Evolutionary conservation across 257 asterid genomes (phyloP).

Genomic region (Forsythia suspensa): DNA sequence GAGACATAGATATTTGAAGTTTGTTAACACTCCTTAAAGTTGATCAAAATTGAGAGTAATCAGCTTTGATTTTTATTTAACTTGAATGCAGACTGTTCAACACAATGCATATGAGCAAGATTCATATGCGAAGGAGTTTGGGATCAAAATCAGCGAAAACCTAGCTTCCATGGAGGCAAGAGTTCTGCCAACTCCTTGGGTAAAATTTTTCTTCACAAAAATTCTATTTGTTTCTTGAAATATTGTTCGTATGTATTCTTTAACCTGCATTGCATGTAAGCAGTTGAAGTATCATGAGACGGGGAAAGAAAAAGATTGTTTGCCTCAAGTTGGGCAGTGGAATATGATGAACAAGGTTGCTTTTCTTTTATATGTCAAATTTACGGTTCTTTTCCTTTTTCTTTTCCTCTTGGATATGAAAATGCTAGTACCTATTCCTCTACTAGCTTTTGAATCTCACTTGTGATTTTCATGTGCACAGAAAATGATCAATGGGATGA

Average conservation of each 20-base stretch:
- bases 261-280: slow-evolving; percentile 21
- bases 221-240: not conserved
- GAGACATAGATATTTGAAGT: not conserved
- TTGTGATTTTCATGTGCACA: slow-evolving; percentile 31
- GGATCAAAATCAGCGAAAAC: slow-evolving; percentile 82
- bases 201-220: slow-evolving; percentile 31
- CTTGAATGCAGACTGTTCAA: slow-evolving; percentile 70
- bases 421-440: not conserved
- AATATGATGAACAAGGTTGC: slow-evolving; percentile 97
- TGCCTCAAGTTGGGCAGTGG: slow-evolving; percentile 99
- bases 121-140: slow-evolving; percentile 93
- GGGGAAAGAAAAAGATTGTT: slow-evolving; percentile 93
- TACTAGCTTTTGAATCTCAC: not conserved
- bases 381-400: not conserved
- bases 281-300: slow-evolving; percentile 93
- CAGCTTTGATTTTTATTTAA: not conserved
- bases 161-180: slow-evolving; percentile 88
- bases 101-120: slow-evolving; percentile 85
- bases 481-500: slow-evolving; percentile 99
- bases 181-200: slow-evolving; percentile 99
- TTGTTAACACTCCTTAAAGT: not conserved
- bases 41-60: not conserved
- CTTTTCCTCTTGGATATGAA: not conserved
- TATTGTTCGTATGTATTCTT: not conserved
- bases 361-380: not conserved